These are phyloP conservation scores for Cercospora sojina DNA, from an alignment of 2,329 filamentous ascomycete genomes.

Conservation along the genomic window DNA sequence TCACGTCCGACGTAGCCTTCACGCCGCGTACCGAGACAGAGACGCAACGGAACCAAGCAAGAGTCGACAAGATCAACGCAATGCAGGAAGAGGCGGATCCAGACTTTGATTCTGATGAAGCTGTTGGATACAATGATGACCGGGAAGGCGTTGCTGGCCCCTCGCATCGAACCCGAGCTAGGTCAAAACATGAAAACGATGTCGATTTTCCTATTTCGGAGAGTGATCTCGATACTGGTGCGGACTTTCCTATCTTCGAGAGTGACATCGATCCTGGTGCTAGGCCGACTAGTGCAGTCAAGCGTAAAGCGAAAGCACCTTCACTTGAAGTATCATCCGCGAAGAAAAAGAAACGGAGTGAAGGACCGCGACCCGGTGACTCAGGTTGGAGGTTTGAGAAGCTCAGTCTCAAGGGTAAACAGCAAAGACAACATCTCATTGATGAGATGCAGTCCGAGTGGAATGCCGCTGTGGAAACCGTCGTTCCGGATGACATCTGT, in stretches of 20 bases:
- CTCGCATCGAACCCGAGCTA: not conserved
- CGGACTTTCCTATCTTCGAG: not conserved
- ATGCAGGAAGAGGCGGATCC: constrained; percentile 9
- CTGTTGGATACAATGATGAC: not conserved
- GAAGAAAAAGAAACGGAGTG: not conserved
- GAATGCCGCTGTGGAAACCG: not conserved
- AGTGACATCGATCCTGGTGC: not conserved
- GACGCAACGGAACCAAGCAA: not conserved
- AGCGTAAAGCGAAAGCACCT: not conserved
- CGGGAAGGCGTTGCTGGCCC: not conserved
- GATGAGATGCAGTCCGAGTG: not conserved
- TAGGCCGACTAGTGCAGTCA: not conserved
- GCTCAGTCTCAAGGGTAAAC: not conserved
- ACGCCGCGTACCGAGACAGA: not conserved
- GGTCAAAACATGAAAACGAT: constrained; percentile 1
- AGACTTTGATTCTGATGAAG: not conserved
- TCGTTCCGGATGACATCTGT: not conserved
- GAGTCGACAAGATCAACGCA: constrained; percentile 3
- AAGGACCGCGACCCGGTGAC: not conserved
- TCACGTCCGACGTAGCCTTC: not conserved
- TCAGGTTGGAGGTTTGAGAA: constrained; percentile 2
- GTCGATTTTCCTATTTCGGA: not conserved
- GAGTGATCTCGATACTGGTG: not conserved
- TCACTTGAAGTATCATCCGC: not conserved
- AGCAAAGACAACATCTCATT: not conserved